Evolutionary conservation across 2,329 filamentous ascomycete species (phyloP).

Genomic region (Aureobasidium sp.): DNA sequence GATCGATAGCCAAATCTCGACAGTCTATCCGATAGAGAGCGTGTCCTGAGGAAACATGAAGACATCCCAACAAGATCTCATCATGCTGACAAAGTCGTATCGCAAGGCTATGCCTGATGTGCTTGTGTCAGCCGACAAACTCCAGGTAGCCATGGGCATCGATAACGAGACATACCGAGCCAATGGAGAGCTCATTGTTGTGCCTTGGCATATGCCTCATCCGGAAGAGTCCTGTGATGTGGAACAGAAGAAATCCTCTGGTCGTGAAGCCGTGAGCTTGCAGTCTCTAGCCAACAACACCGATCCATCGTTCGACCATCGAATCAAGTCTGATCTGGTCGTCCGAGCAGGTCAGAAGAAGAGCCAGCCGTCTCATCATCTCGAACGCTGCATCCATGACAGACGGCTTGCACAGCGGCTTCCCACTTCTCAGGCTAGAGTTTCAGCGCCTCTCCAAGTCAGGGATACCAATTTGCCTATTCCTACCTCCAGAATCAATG

Average conservation of each 20-base stretch:
- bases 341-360: neutral
- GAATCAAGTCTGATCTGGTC: neutral
- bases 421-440: no score
- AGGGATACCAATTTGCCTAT: neutral
- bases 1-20: no score
- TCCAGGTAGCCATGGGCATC: neutral
- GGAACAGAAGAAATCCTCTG: neutral
- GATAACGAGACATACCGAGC: neutral
- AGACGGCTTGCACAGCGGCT: neutral
- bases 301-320: neutral
- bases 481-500: neutral
- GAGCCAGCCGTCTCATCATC: neutral
- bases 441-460: neutral
- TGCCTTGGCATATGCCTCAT: neutral
- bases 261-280: no score
- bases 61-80: neutral
- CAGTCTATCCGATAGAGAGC: no score
- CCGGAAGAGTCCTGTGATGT: neutral
- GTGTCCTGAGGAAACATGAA: no score
- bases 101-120: neutral
- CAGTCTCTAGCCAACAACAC: neutral
- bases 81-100: neutral
- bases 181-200: neutral
- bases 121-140: neutral
- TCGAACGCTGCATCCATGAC: neutral